Evolutionary conservation across 2,329 filamentous ascomycete species (phyloP), one percentile per base, ranked within the genome.

Genomic region (Ustilaginoidea virens): DNA sequence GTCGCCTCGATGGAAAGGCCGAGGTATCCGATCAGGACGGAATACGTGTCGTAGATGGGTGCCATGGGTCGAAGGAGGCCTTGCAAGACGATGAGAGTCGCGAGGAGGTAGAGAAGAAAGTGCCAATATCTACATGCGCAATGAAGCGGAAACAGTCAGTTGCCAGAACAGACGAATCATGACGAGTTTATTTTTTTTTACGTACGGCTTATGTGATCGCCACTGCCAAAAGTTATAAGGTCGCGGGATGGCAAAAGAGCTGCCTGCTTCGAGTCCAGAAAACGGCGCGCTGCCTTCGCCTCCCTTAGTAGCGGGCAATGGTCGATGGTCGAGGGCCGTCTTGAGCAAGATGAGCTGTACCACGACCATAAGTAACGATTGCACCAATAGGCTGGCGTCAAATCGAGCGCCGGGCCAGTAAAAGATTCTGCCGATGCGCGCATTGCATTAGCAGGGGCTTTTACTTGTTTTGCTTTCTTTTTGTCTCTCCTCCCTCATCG

Each of bases 151-250:
- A 25, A 15, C 7, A 25, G 11, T 20, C 7, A 20, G 7, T 7
- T 7, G 19, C 7, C 7, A 20, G 19, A 20, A 20, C 7, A 15
- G 12, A 13, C 7, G 20, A 4, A 14, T 19, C 12, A 11, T 13
- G 27, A 13, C 5, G 23, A 17, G 12, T 31, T 19, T 20, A 15
- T n/a, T 13, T 13, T 9, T 17, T 5, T 6, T 16, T 3, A 60
- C 67, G 34, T 48, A 76, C 57, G 79, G 78, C 42, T 73, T 74
- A 5, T 73, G 63, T 13, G 69, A 70, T 32, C 72, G 66, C 81
- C 81, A 87, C 51, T 81, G 79, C 81, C 81, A 87, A 49, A 87
- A 87, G 43, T 74, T 68, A 47, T 74, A 86, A 1, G 80, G 80
- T 15, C 80, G 61, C 35, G 59, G 61, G n/a, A 44, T 44, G 7